phyloP scores from a whole-genome alignment of 371 early-diverging fungal species.

The Parasitella parasitica region DNA sequence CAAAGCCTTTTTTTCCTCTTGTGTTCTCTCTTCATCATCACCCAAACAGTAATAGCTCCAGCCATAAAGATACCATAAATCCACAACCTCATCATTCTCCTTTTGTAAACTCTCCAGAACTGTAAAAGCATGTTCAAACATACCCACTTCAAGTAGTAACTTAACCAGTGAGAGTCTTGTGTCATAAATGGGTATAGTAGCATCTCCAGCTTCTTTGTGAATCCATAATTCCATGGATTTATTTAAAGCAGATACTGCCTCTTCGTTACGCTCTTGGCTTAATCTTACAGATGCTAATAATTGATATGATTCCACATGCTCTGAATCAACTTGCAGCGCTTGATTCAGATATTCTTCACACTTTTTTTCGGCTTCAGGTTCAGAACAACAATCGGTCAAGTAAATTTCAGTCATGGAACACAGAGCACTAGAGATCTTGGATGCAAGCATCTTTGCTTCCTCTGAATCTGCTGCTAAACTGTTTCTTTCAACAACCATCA shows the following conservation, averaged over 20 bases:
- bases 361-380: constrained; percentile 83
- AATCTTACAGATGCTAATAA: constrained; percentile 89
- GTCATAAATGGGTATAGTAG: constrained; percentile 79
- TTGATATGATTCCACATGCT: constrained; percentile 84
- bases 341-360: constrained; percentile 75
- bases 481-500: constrained; percentile 54
- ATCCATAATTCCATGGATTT: constrained; percentile 78
- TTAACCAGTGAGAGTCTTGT: constrained; percentile 75
- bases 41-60: constrained; percentile 88
- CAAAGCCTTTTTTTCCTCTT: constrained; percentile 52
- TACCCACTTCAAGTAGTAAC: constrained; percentile 77
- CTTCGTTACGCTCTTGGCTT: constrained; percentile 80
- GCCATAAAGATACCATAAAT: constrained; percentile 92
- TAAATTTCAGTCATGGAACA: constrained; percentile 96
- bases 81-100: constrained; percentile 90
- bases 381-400: constrained; percentile 95
- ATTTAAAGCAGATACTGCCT: constrained; percentile 72
- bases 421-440: constrained; percentile 81
- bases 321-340: constrained; percentile 70
- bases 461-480: constrained; percentile 29
- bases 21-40: constrained; percentile 55
- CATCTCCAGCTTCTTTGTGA: constrained; percentile 55
- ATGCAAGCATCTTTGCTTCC: constrained; percentile 45
- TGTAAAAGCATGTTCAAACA: constrained; percentile 76
- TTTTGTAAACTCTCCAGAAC: constrained; percentile 79